Base-by-base conservation (phyloP, 768 basidiomycete species). In the Cytidiella melzeri region DNA sequence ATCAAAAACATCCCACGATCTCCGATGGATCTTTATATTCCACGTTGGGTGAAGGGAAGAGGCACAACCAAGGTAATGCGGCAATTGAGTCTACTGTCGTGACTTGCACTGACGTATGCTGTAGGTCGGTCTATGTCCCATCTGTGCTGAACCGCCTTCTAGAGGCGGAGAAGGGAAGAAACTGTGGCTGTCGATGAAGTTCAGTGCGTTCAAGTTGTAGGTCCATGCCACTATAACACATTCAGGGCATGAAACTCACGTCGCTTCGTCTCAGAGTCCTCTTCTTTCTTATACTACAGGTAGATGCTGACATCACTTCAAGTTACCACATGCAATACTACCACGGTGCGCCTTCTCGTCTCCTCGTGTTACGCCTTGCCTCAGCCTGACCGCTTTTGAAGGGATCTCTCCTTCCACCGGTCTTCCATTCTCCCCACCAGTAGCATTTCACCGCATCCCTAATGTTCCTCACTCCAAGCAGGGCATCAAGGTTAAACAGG, bases 281-380 rank as follows among this genome's bases (percentile, higher is more conserved):
- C n/a, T n/a, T n/a, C n/a, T n/a, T n/a, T n/a, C n/a, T n/a, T 41
- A 3, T 9, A 7, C 30, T 34, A 34, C 15, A 7, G 40, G 23
- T 7, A 9, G 11, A 12, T 25, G 18, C 10, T 37, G 10, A 6
- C 26, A 24, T 47, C 13, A 54, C 11, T 18, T 7, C n/a, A 45
- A 90, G 87, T 62, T 90, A 90, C 57, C 88, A 91, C 59, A 78
- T 91, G 80, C 87, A 89, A 58, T 87, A 87, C 52, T 72, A 75
- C 2, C 87, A 90, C 59, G 87, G 87, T 86, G 69, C 4, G 23
- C 13, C 19, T 47, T 11, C 2, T 34, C 15, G 13, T 30, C 36
- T 26, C 19, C 28, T 15, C 15, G 41, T 34, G 15, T 46, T 13
- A 41, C 40, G 2, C 12, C 36, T 30, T 23, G 25, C 25, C 36